These are phyloP conservation scores for Carex cristatella DNA, from an alignment of 176 grass and related monocot species.

Conservation along the genomic window DNA sequence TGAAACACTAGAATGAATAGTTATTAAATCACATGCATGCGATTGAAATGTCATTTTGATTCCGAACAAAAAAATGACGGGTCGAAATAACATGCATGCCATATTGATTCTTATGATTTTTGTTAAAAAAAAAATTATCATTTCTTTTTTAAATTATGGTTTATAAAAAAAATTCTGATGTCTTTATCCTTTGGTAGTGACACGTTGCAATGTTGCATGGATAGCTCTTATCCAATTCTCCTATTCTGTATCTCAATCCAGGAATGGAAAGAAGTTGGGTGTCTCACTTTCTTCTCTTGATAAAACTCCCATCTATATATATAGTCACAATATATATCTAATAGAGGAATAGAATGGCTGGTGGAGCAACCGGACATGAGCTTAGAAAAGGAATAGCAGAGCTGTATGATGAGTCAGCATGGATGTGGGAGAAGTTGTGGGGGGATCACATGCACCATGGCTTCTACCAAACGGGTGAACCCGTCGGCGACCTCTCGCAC, in stretches of 20 bases:
- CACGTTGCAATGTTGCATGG: not conserved
- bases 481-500: slow-evolving; percentile 33
- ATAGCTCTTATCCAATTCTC: not conserved
- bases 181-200: not conserved
- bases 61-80: too few species aligned
- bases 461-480: slow-evolving; percentile 51
- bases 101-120: too few species aligned
- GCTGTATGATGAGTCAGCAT: slow-evolving; percentile 81
- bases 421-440: slow-evolving; percentile 69
- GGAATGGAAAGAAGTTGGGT: not conserved
- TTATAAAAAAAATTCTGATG: too few species aligned
- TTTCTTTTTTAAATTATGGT: too few species aligned
- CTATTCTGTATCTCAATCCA: not conserved
- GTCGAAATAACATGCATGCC: too few species aligned
- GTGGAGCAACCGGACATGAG: not conserved
- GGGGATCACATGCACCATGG: slow-evolving; percentile 98
- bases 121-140: too few species aligned
- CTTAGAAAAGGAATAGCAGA: slow-evolving; percentile 83
- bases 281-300: not conserved
- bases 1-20: too few species aligned
- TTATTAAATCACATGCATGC: too few species aligned
- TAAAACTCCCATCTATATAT: not conserved
- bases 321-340: not conserved
- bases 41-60: too few species aligned
- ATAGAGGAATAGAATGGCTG: not conserved